Percentiles rank a stretch among this genome's conserved stretches.
Evolutionary conservation across 345 rosid species (phyloP).

Genomic region (Citrus maxima): DNA sequence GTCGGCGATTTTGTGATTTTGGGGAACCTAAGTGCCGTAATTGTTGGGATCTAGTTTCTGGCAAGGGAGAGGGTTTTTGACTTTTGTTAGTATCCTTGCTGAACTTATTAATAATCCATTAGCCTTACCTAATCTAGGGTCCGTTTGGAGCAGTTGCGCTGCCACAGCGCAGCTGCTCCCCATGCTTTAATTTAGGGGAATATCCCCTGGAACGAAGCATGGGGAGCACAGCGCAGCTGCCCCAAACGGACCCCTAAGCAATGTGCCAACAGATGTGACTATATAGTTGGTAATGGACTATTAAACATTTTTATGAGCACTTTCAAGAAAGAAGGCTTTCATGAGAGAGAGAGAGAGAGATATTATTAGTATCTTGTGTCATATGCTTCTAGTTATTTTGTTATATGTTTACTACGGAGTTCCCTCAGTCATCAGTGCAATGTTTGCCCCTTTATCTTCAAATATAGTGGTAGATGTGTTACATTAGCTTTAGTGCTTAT

Average conservation of each 20-base stretch:
- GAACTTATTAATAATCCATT: not conserved
- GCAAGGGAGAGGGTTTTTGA: not conserved
- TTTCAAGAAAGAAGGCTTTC: not conserved
- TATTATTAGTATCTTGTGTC: not conserved
- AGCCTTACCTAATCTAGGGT: not conserved
- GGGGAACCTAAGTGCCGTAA: not conserved
- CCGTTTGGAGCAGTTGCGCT: no score
- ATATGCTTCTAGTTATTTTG: not conserved
- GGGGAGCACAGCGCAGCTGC: no score
- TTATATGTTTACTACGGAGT: not conserved
- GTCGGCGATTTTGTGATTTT: not conserved
- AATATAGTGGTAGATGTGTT: not conserved
- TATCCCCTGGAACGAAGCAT: no score
- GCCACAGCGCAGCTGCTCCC: no score
- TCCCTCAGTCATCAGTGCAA: not conserved
- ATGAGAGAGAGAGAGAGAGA: not conserved
- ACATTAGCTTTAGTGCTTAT: not conserved
- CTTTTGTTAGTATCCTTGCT: not conserved
- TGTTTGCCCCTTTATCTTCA: not conserved
- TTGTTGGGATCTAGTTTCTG: not conserved
- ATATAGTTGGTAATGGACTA: not conserved
- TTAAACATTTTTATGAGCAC: not conserved
- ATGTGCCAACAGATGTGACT: not conserved
- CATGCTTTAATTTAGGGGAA: no score
- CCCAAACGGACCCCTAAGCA: not conserved